These are phyloP conservation scores for Sporothrix humicola DNA, from an alignment of 2,329 filamentous ascomycete genomes.

Conservation along the genomic window DNA sequence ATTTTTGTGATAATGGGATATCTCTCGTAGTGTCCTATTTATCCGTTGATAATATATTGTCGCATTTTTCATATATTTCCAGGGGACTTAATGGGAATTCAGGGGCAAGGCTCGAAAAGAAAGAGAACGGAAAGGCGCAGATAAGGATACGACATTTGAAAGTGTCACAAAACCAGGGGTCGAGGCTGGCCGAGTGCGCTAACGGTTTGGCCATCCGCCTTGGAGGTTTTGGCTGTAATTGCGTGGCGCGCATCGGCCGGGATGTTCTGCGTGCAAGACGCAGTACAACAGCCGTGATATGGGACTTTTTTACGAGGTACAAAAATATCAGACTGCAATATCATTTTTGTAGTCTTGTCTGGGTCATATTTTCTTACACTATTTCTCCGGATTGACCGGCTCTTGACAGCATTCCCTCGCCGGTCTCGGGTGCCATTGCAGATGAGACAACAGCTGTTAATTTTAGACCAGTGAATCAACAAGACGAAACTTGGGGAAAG, in stretches of 20 bases:
- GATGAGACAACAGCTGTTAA: slow-evolving; percentile 15
- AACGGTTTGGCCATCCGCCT: slow-evolving; percentile 2
- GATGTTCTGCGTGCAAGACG: background rate
- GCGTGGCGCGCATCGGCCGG: slow-evolving; percentile 7
- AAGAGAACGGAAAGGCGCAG: background rate
- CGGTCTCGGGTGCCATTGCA: slow-evolving; percentile 14
- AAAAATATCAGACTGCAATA: background rate
- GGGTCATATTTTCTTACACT: background rate
- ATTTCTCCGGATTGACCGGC: background rate
- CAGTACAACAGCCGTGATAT: background rate
- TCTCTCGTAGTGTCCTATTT: too few relatives aligned
- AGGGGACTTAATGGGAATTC: background rate
- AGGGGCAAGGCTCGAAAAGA: background rate
- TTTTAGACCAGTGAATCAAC: background rate
- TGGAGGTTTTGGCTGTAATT: background rate
- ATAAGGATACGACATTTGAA: background rate
- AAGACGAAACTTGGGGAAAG: background rate
- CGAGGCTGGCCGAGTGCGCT: background rate
- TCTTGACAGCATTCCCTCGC: slow-evolving; percentile 2
- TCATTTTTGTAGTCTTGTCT: background rate
- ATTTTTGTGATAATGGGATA: too few relatives aligned
- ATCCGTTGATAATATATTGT: too few relatives aligned
- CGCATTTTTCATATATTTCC: too few relatives aligned
- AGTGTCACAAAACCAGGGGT: background rate
- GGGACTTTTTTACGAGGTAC: background rate